Percentiles rank a stretch among this genome's conserved stretches.
Evolutionary conservation across 345 rosid species (phyloP).

Genomic region (Salix dunnii): DNA sequence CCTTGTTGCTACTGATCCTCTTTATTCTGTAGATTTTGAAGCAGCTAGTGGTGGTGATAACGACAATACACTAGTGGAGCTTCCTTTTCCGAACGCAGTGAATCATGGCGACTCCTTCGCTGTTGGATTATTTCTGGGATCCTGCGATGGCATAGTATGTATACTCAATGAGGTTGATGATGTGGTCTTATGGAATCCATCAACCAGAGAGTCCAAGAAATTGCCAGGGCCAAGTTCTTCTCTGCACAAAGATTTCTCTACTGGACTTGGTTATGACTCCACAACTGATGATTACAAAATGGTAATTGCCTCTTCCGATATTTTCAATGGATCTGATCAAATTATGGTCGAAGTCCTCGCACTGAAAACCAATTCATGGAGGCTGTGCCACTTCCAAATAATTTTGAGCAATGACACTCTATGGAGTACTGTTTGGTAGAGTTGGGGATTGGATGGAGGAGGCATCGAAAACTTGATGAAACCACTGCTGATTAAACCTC

Average conservation of each 20-base stretch:
- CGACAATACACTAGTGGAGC: not conserved
- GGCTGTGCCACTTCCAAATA: constrained; percentile 3
- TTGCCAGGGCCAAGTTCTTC: constrained; percentile 19
- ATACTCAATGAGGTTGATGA: constrained; percentile 18
- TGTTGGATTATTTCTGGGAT: constrained; percentile 25
- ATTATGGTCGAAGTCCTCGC: constrained; percentile 19
- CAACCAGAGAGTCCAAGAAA: constrained; percentile 20
- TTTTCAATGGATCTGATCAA: not conserved
- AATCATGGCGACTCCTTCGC: not conserved
- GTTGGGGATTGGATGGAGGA: too few relatives aligned
- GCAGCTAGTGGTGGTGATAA: not conserved
- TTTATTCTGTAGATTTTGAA: constrained; percentile 24
- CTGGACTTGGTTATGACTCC: constrained; percentile 38
- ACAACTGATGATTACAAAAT: constrained; percentile 27
- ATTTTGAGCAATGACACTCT: not conserved
- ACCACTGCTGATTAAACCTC: too few relatives aligned
- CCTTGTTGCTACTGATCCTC: constrained; percentile 26
- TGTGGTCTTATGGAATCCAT: constrained; percentile 40
- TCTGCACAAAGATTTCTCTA: constrained; percentile 1
- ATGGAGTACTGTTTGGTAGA: too few relatives aligned
- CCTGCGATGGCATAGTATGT: constrained; percentile 39
- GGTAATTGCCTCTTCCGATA: not conserved
- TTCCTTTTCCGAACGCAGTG: not conserved
- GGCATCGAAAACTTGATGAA: too few relatives aligned
- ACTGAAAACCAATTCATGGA: constrained; percentile 22